These are phyloP conservation scores for Gossypium longicalyx DNA, from an alignment of 345 rosid species.

Conservation along the genomic window DNA sequence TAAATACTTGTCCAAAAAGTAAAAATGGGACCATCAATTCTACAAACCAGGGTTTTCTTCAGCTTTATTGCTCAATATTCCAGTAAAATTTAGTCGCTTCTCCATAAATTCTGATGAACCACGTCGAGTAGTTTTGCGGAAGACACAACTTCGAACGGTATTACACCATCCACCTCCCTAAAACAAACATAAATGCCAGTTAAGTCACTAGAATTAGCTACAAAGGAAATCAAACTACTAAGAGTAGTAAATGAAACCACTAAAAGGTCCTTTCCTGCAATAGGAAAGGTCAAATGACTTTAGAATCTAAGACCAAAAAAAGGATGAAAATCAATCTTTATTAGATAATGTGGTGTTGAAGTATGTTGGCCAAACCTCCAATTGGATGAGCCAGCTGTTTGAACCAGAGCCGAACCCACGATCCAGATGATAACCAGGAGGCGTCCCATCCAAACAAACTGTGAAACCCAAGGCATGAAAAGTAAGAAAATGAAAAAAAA, in stretches of 20 bases:
- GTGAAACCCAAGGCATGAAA: constrained; percentile 11
- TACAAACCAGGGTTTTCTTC: constrained; percentile 57
- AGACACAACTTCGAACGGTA: constrained; percentile 36
- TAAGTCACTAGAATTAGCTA: not conserved
- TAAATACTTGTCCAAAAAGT: not conserved
- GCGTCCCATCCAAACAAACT: constrained; percentile 88
- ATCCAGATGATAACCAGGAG: constrained; percentile 83
- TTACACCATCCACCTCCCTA: constrained; percentile 98
- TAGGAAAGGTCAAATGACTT: not conserved
- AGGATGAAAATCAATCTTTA: not conserved
- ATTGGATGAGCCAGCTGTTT: constrained; percentile 74
- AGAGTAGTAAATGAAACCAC: not conserved
- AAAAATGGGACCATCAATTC: not conserved
- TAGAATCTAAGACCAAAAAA: not conserved
- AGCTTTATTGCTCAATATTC: constrained; percentile 57
- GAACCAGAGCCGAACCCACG: constrained; percentile 72
- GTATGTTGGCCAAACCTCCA: constrained; percentile 50
- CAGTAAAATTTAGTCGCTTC: constrained; percentile 44
- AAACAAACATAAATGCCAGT: not conserved
- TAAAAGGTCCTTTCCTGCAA: not conserved
- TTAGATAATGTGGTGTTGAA: too few relatives aligned
- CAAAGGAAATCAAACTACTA: not conserved
- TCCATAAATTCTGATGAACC: constrained; percentile 68
- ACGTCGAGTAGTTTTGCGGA: constrained; percentile 53
- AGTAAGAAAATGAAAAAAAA: not conserved